Base-by-base conservation (phyloP, 2,329 filamentous ascomycete species). In the Hymenotorrendiella dingleyae region DNA sequence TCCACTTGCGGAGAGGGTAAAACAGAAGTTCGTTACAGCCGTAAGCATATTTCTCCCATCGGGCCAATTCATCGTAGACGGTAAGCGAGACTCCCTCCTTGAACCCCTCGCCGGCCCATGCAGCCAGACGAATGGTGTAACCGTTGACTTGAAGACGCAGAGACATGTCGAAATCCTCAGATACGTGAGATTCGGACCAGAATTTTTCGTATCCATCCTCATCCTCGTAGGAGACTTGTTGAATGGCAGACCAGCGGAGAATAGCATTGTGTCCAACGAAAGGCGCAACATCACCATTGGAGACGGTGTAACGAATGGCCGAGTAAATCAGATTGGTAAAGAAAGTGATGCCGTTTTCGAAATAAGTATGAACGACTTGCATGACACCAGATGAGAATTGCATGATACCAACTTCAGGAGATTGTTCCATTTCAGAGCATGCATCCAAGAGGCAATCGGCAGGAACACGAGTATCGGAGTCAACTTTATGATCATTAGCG, bases 21-120 rank as follows among this genome's bases (percentile, higher is more conserved):
- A 93, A 91, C 44, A 91, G 72, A 44, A 91, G 71, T 67, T 90
- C 86, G 62, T 85, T 86, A 65, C 86, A 90, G 27, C 86, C 85
- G 56, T 88, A 90, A 3, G 86, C 86, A 60, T 89, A 89, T 65
- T 91, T 91, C 60, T 91, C 86, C 86, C 86, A 91, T 44, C 86
- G 82, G 2, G 84, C 82, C 46, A 91, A 71, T 63, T 91, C 86
- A 63, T 91, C 86, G 59, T 91, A 89, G 8, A 91, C 84, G 0
- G 86, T 91, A 43, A 91, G 69, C 1, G 86, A 90, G 41, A 91
- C 86, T 51, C 86, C 86, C 61, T 91, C 86, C 61, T 88, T 83
- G 70, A 88, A 89, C 36, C 80, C 84, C n/a, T 83, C 78, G 27
- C 80, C 80, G 6, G 80, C 80, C 73, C 84, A 89, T 16, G 81